Base-by-base conservation (phyloP, 495 filamentous ascomycete species). In the Baudoinia panamericana region DNA sequence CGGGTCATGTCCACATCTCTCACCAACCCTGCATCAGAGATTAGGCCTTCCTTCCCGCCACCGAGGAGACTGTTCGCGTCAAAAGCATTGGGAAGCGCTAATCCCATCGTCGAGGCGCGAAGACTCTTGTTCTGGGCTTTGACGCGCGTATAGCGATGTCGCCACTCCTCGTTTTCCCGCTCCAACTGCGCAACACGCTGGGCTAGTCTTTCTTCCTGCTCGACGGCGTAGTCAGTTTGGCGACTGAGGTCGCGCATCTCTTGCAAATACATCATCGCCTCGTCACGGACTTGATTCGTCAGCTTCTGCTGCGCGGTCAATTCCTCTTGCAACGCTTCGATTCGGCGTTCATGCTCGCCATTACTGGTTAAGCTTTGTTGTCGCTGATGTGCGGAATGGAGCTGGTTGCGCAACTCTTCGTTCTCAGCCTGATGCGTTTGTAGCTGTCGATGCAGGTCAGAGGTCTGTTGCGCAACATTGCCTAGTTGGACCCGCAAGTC, bases 1-100 rank as follows among this genome's bases (percentile, higher is more conserved):
- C 83, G 84, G 25, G 90, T 94, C 32, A 97, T 74, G 62, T 94
- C 80, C 16, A 94, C 73, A 60, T 94, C 87, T 60, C 80, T 83
- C 33, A 97, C 75, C 18, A 88, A 55, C 2, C 90, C 90, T 35
- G 80, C 69, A 8, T 72, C 67, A 42, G 80, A 68, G 16, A 78
- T 68, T 47, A 93, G 74, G 10, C 22, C 50, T 48, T 38, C 42
- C 37, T 25, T 51, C n/a, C n/a, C n/a, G n/a, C n/a, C n/a, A 27
- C 39, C 43, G 35, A 34, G 3, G 10, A 50, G 43, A 24, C 18
- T 17, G 39, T 27, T 39, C 15, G 49, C 26, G 31, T 41, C 26
- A 38, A 36, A 46, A 15, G 45, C 11, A 3, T 74, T 75, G 13
- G 59, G 50, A 33, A 82, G 71, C 8, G 72, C 65, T 7, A 87